Conservation (phyloP, 306 rosid species). For the Cicer judaicum region DNA sequence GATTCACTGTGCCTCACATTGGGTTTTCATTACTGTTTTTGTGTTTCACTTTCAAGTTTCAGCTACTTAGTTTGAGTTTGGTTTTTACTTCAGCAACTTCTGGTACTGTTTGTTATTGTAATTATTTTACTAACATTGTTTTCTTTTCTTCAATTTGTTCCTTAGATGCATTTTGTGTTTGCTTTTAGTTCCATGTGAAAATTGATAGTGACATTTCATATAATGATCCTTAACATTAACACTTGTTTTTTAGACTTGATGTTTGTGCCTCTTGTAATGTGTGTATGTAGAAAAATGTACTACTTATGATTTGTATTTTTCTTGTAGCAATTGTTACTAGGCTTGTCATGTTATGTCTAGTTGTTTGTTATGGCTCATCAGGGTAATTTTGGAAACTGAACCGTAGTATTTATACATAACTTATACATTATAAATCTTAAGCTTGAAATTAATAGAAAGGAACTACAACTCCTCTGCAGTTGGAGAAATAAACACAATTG, state of each 20-base stretch:
- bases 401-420: no score
- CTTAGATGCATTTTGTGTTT: conserved; percentile 32
- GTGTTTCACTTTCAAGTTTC: conserved; percentile 21
- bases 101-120: conserved; percentile 31
- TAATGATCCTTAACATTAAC: neutral
- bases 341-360: conserved; percentile 3
- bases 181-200: conserved; percentile 18
- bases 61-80: conserved; percentile 28
- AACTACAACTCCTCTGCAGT: no score
- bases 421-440: no score
- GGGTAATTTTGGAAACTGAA: no score
- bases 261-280: neutral
- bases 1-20: conserved; percentile 19
- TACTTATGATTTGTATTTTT: conserved; percentile 33
- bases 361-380: no score
- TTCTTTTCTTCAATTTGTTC: conserved; percentile 11
- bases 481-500: no score
- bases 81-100: conserved; percentile 40
- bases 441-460: no score
- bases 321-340: conserved; percentile 1
- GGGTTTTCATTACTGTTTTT: conserved; percentile 39
- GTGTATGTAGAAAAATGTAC: neutral
- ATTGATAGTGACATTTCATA: conserved; percentile 16
- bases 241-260: neutral
- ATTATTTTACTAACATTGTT: conserved; percentile 20